A percentile compares a stretch with the other conserved stretches of the same genome.
phyloP scores from a whole-genome alignment of 768 basidiomycete genomes.

The Pulveroboletus sp. region DNA sequence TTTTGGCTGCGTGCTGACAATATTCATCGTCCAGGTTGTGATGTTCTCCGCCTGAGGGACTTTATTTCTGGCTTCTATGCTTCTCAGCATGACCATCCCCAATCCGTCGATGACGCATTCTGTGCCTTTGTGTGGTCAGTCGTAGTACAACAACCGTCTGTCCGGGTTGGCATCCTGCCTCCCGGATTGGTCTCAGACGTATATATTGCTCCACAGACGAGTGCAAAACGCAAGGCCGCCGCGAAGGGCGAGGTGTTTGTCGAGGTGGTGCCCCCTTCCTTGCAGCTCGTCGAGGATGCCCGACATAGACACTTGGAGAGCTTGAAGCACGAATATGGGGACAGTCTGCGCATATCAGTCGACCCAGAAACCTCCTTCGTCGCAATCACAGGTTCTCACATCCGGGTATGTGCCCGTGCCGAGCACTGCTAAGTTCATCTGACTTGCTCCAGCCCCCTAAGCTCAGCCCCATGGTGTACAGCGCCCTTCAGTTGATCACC shows the following conservation, averaged over 20 bases:
- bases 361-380: conserved; percentile 70
- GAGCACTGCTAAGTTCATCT: background rate
- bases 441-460: conserved; percentile 56
- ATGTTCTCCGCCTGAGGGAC: conserved; percentile 63
- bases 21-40: conserved; percentile 51
- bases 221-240: conserved; percentile 60
- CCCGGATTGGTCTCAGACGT: conserved; percentile 58
- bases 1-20: background rate
- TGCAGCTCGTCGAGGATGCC: conserved; percentile 55
- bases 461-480: conserved; percentile 81
- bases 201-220: conserved; percentile 72
- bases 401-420: conserved; percentile 48
- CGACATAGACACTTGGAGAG: conserved; percentile 51
- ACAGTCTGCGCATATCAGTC: conserved; percentile 65
- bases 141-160: conserved; percentile 67
- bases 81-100: conserved; percentile 34
- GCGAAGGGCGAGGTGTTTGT: conserved; percentile 47
- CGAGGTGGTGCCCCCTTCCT: conserved; percentile 39
- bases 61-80: conserved; percentile 67
- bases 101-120: conserved; percentile 70
- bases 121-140: conserved; percentile 80
- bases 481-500: conserved; percentile 79
- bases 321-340: conserved; percentile 53
- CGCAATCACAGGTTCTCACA: conserved; percentile 82
- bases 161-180: conserved; percentile 70